Conservation (phyloP, 2,329 filamentous ascomycete genomes). For the Cladophialophora psammophila region DNA sequence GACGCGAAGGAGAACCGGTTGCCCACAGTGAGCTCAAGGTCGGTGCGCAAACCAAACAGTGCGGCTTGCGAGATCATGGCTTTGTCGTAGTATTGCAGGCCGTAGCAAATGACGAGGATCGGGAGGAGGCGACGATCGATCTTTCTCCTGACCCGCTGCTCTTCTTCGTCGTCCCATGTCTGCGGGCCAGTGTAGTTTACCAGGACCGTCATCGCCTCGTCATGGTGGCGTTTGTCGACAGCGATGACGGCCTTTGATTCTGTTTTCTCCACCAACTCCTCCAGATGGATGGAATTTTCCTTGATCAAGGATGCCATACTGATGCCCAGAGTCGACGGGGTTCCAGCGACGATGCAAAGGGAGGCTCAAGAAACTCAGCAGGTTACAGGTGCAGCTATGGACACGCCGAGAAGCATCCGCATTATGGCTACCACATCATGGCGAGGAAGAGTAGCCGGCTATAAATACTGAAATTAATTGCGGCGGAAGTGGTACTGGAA, state of each 20-base stretch:
- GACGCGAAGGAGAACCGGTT: conserved; percentile 49
- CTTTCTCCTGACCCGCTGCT: conserved; percentile 46
- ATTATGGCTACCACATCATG: neutral
- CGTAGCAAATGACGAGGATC: conserved; percentile 60
- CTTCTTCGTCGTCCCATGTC: conserved; percentile 56
- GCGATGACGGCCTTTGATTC: conserved; percentile 16
- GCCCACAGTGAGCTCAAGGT: conserved; percentile 51
- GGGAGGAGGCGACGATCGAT: conserved; percentile 58
- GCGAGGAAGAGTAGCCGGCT: neutral
- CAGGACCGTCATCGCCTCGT: conserved; percentile 53
- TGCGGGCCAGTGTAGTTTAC: conserved; percentile 52
- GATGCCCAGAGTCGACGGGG: conserved; percentile 8
- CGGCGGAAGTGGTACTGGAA: neutral
- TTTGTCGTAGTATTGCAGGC: conserved; percentile 30
- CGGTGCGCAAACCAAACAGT: conserved; percentile 52
- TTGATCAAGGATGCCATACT: conserved; percentile 10
- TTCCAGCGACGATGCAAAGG: conserved; percentile 13
- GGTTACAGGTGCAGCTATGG: neutral
- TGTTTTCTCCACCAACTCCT: conserved; percentile 7
- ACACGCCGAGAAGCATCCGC: neutral
- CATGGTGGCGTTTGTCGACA: conserved; percentile 48
- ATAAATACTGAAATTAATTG: conserved; percentile 13
- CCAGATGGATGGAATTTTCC: conserved; percentile 18
- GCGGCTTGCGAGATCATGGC: conserved; percentile 62
- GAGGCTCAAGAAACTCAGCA: conserved; percentile 14